Evolutionary conservation across 2,329 filamentous ascomycete genomes (phyloP).

Genomic region (Trichoderma pleuroti): DNA sequence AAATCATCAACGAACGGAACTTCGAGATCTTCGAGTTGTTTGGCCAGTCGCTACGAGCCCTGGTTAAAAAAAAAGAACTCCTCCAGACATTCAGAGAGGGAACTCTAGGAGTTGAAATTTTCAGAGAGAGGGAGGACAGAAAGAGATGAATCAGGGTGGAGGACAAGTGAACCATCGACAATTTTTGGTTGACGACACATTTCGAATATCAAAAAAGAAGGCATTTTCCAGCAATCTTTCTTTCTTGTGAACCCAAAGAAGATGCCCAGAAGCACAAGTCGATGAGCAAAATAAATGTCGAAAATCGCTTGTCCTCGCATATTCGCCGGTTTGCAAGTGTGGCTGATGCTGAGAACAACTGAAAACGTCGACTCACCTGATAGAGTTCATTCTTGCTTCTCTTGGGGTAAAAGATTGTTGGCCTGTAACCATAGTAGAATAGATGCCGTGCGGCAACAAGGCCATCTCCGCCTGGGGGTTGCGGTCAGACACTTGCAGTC

Average conservation of each 20-base stretch:
- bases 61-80: slow-evolving; percentile 30
- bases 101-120: background rate
- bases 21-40: slow-evolving; percentile 77
- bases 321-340: background rate
- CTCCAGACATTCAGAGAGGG: background rate
- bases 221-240: background rate
- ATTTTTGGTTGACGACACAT: background rate
- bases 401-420: slow-evolving; percentile 90
- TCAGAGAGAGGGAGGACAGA: background rate
- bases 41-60: slow-evolving; percentile 65
- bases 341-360: background rate
- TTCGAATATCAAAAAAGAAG: background rate
- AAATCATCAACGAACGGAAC: slow-evolving; percentile 87
- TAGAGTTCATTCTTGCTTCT: slow-evolving; percentile 87
- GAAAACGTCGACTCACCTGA: slow-evolving; percentile 50
- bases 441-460: slow-evolving; percentile 92
- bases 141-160: background rate
- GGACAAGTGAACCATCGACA: background rate
- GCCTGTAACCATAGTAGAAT: slow-evolving; percentile 84
- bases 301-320: background rate
- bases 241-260: background rate
- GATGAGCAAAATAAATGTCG: slow-evolving; percentile 20
- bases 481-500: background rate
- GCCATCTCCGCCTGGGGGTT: slow-evolving; percentile 76
- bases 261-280: slow-evolving; percentile 21